phyloP scores from a whole-genome alignment of 441 rosid genomes.

The Gossypium gossypioides region DNA sequence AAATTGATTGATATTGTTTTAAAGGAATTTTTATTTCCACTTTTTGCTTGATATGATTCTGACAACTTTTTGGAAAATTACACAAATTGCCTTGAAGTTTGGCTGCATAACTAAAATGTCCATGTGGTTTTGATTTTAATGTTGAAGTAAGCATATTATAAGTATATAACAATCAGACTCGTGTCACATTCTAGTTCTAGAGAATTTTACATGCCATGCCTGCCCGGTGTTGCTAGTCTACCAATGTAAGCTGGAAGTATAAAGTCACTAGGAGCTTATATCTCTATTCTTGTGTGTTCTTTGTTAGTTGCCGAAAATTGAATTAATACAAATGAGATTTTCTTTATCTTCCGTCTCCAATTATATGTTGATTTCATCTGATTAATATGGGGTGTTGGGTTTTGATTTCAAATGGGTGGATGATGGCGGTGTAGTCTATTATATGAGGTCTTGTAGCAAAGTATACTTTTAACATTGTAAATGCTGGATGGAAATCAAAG shows the following conservation, averaged over 20 bases:
- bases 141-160: neutral
- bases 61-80: neutral
- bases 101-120: neutral
- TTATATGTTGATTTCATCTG: neutral
- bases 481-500: neutral
- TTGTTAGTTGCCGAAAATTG: neutral
- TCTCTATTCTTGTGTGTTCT: neutral
- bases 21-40: neutral
- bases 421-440: neutral
- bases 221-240: neutral
- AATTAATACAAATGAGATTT: neutral
- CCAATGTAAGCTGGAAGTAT: neutral
- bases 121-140: neutral
- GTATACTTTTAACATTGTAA: neutral
- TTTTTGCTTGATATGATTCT: neutral
- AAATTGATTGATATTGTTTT: neutral
- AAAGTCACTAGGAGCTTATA: neutral
- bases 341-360: neutral
- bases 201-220: neutral
- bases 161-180: neutral
- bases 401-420: conserved; percentile 2
- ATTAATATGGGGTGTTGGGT: neutral
- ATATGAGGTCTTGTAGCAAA: neutral
- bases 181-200: neutral
- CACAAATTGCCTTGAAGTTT: neutral